A percentile compares a stretch with the other conserved stretches of the same genome.
phyloP scores from a whole-genome alignment of 192 early-diverging fungal species.

The Entomortierella parvispora region DNA sequence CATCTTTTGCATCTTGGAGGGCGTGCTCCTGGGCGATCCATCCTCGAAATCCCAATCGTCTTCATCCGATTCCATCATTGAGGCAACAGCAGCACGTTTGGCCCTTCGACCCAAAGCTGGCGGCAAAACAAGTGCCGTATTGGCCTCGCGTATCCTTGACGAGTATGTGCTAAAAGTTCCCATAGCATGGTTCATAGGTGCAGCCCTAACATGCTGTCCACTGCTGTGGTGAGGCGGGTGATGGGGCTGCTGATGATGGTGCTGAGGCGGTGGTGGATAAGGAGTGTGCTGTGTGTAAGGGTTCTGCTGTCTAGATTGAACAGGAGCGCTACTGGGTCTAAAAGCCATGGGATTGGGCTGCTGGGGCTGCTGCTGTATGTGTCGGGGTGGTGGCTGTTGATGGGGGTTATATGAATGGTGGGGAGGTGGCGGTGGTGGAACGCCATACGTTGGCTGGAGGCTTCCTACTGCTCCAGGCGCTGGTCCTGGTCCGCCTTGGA shows the following conservation, averaged over 20 bases:
- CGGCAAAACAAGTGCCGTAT: constrained; percentile 62
- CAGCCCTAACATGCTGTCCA: not conserved
- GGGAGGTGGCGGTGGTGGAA: not conserved
- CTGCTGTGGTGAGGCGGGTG: not conserved
- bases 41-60: constrained; percentile 60
- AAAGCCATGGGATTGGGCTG: constrained; percentile 11
- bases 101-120: constrained; percentile 45
- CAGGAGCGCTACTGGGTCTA: constrained; percentile 18
- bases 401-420: constrained; percentile 4
- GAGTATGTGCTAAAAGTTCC: constrained; percentile 63
- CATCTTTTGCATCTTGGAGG: constrained; percentile 23
- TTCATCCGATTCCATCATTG: constrained; percentile 57
- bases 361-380: constrained; percentile 4
- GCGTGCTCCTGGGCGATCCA: constrained; percentile 42
- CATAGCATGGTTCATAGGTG: constrained; percentile 11
- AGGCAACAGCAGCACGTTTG: constrained; percentile 48
- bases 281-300: not conserved
- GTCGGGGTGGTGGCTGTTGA: constrained; percentile 2
- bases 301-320: not conserved
- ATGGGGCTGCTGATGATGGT: constrained; percentile 5
- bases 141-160: constrained; percentile 59
- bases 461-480: constrained; percentile 1
- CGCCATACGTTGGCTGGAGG: too few relatives aligned
- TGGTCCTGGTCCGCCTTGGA: constrained; percentile 9
- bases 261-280: not conserved